Evolutionary conservation across 2,329 filamentous ascomycete genomes (phyloP).

Genomic region (Pyrenochaeta sp.): DNA sequence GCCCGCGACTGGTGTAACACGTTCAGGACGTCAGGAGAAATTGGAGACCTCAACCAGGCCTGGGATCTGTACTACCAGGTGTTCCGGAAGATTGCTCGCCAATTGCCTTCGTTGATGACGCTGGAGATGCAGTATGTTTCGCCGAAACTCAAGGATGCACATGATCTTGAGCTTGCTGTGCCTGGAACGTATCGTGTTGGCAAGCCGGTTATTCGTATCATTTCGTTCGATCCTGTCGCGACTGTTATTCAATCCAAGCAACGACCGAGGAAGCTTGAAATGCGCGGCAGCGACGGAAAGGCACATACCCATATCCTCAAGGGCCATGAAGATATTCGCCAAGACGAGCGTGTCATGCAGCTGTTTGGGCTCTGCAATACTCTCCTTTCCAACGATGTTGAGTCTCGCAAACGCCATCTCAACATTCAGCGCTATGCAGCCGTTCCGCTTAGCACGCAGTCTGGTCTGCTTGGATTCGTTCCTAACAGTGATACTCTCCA

Average conservation of each 20-base stretch:
- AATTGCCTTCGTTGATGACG: slow-evolving; percentile 89
- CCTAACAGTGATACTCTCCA: slow-evolving; percentile 98
- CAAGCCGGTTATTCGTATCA: slow-evolving; percentile 81
- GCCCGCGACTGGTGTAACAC: slow-evolving; percentile 95
- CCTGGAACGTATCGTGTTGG: slow-evolving; percentile 90
- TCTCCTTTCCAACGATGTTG: slow-evolving; percentile 87
- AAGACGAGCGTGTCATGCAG: slow-evolving; percentile 99
- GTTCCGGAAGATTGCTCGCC: slow-evolving; percentile 92
- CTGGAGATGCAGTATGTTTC: slow-evolving; percentile 97
- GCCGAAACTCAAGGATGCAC: slow-evolving; percentile 85
- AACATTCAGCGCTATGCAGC: slow-evolving; percentile 95
- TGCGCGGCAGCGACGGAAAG: slow-evolving; percentile 87
- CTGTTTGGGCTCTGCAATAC: slow-evolving; percentile 98
- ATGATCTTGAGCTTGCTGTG: slow-evolving; percentile 90
- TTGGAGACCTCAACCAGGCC: slow-evolving; percentile 94
- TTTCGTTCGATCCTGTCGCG: slow-evolving; percentile 88
- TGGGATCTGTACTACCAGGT: slow-evolving; percentile 99
- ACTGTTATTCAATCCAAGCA: slow-evolving; percentile 97
- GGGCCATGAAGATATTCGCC: slow-evolving; percentile 98
- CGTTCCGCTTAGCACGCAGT: slow-evolving; percentile 97
- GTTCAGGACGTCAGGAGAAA: slow-evolving; percentile 86
- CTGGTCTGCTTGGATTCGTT: slow-evolving; percentile 93
- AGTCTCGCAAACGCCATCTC: slow-evolving; percentile 95
- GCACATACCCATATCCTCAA: slow-evolving; percentile 91
- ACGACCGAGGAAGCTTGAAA: slow-evolving; percentile 85